phyloP scores from a whole-genome alignment of 2,329 filamentous ascomycete genomes.

The Fusarium cyanostomum region DNA sequence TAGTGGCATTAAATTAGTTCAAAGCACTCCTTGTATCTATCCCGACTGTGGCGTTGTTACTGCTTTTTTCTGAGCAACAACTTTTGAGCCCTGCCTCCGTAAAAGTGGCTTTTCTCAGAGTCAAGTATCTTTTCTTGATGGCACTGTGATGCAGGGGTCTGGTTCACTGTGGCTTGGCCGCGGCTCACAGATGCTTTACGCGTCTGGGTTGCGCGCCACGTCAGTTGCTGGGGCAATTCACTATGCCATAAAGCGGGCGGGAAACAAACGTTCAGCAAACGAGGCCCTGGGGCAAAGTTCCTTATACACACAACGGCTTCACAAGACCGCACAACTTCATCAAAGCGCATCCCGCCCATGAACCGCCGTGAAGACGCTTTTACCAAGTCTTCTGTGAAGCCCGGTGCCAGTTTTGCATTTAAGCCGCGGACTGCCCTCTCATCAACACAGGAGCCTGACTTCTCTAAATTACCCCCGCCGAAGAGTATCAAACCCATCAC shows the following conservation, averaged over 20 bases:
- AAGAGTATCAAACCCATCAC: neutral
- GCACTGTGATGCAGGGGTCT: neutral
- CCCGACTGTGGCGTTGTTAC: too few species aligned
- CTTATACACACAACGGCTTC: constrained; percentile 29
- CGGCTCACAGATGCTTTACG: constrained; percentile 28
- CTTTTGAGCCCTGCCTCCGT: too few species aligned
- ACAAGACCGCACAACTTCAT: constrained; percentile 28
- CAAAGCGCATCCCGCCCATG: constrained; percentile 19
- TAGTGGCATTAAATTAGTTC: too few species aligned
- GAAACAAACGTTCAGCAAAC: constrained; percentile 25
- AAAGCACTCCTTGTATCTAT: too few species aligned
- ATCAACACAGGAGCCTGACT: constrained; percentile 29
- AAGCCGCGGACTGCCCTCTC: constrained; percentile 31
- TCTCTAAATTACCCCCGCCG: constrained; percentile 22
- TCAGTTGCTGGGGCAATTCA: constrained; percentile 41
- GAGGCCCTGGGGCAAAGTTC: constrained; percentile 20
- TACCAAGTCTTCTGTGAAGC: constrained; percentile 14
- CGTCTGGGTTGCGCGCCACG: constrained; percentile 12
- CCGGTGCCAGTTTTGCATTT: constrained; percentile 36
- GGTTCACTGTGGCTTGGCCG: neutral
- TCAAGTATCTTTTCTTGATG: neutral
- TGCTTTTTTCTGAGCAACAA: too few species aligned
- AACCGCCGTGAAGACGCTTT: constrained; percentile 11
- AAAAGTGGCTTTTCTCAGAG: too few species aligned
- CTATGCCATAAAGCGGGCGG: constrained; percentile 36